Evolutionary conservation across 495 filamentous ascomycete species (phyloP), one percentile per base, ranked within the genome.

Genomic region (Hypoxylon cercidicola): DNA sequence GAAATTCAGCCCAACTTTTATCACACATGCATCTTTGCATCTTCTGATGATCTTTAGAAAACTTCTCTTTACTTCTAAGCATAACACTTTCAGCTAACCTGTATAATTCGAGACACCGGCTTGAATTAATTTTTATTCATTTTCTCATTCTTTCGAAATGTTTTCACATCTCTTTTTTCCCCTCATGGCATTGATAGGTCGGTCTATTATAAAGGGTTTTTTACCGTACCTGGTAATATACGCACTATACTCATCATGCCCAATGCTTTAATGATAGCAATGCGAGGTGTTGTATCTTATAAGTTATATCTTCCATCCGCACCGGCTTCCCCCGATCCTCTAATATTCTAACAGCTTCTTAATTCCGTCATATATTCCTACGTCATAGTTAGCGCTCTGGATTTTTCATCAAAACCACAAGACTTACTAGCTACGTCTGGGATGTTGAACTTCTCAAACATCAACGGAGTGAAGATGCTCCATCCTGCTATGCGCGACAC

Each of bases 381-480:
- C 25, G 8, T 15, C 13, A 46, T 34, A 35, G 66, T 75, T 73
- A 80, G 66, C 54, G 52, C 25, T 61, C 21, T 1, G 7, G 13
- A 2, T 20, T 11, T 18, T 40, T 18, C 15, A 12, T 18, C 11
- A 41, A 54, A 4, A 4, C 16, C 19, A 10, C 0, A 11, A 19
- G 23, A 89, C 93, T 89, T 80, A 97, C 93, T 87, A 2, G 92
- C 85, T 66, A 97, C 90, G 78, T 97, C 94, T 0, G 95, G 95
- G 37, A 96, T 80, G 66, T 93, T 92, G 67, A 97, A 93, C 73
- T 85, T 84, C 79, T 99, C 95, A 75, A 86, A 98, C 40, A 87
- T 70, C 58, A 99, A 74, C 0, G 92, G 90, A 48, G 88, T 90
- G 76, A 95, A 94, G 35, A 89, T 93, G 75, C 89, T 92, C 90